Percentiles rank a stretch among this genome's conserved stretches.
Conservation (phyloP, 2,329 filamentous ascomycete genomes). For the Lachnellula suecica region DNA sequence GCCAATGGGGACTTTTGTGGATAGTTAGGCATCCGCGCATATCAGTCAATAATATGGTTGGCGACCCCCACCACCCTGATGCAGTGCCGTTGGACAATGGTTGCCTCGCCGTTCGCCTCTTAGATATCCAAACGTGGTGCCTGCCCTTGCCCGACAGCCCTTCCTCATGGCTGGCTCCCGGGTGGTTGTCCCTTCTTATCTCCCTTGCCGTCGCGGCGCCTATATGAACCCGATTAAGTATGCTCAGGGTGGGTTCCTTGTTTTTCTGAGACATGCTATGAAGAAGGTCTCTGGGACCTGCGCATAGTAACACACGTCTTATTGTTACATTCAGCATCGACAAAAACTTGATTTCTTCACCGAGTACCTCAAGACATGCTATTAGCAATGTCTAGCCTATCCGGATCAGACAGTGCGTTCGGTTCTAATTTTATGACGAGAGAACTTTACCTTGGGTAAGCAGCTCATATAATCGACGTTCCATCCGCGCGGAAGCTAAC, state of each 20-base stretch:
- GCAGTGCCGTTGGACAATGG: constrained; percentile 5
- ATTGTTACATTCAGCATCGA: neutral
- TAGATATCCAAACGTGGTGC: constrained; percentile 10
- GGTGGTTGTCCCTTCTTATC: constrained; percentile 4
- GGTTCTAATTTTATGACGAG: constrained; percentile 4
- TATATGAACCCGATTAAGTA: constrained; percentile 12
- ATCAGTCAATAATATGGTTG: constrained; percentile 3
- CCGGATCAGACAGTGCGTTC: neutral
- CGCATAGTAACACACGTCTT: too few relatives aligned
- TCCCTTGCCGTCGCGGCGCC: constrained; percentile 1
- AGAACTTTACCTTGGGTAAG: constrained; percentile 9
- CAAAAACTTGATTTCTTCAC: neutral
- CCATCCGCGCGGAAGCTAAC: constrained; percentile 2
- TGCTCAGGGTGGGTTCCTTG: constrained; percentile 7
- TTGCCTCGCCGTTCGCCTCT: constrained; percentile 2
- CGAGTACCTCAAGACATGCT: constrained; percentile 3
- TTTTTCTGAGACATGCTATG: constrained; percentile 6
- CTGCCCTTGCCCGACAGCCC: neutral
- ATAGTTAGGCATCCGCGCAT: constrained; percentile 3
- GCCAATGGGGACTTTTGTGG: constrained; percentile 1
- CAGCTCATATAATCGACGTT: neutral
- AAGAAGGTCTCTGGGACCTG: neutral
- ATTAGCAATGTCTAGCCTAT: constrained; percentile 6
- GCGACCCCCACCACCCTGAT: constrained; percentile 2
- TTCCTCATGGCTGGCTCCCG: neutral